Percentiles rank a stretch among this genome's conserved stretches.
phyloP scores from a whole-genome alignment of 179 eudicot species.

The Heliamphora pulchella region DNA sequence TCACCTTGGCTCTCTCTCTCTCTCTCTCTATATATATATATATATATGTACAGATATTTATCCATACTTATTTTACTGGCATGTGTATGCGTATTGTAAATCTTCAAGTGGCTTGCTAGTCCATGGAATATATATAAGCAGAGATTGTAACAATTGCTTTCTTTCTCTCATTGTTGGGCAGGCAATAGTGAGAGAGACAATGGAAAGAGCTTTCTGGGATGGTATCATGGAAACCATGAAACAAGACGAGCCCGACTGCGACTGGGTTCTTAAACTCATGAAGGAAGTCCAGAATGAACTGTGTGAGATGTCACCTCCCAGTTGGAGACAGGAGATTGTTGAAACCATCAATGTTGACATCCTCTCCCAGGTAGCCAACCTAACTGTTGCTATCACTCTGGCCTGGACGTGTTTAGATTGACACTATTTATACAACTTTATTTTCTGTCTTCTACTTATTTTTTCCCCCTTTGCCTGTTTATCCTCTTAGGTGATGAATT shows the following conservation, averaged over 20 bases:
- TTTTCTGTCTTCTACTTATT: background rate
- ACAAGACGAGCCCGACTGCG: constrained; percentile 61
- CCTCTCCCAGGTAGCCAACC: constrained; percentile 54
- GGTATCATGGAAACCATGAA: constrained; percentile 60
- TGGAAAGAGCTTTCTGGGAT: constrained; percentile 97
- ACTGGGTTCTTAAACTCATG: constrained; percentile 66
- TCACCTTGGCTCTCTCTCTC: too few relatives aligned
- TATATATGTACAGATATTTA: too few relatives aligned
- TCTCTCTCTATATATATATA: too few relatives aligned
- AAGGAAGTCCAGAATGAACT: constrained; percentile 88
- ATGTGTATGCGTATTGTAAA: too few relatives aligned
- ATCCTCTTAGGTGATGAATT: constrained; percentile 45
- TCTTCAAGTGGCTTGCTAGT: too few relatives aligned
- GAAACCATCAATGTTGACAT: constrained; percentile 67
- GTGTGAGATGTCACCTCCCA: constrained; percentile 71
- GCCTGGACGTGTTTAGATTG: background rate
- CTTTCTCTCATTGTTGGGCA: constrained; percentile 18
- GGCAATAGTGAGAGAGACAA: constrained; percentile 59
- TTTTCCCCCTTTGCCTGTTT: background rate
- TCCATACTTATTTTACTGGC: too few relatives aligned
- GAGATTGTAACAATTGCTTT: too few relatives aligned
- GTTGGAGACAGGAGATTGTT: constrained; percentile 68
- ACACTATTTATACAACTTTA: background rate
- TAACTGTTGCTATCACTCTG: background rate
- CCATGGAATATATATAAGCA: too few relatives aligned